Evolutionary conservation across 1,284 basidiomycete species (phyloP), one percentile per base, ranked within the genome.

Genomic region (Rhodotorula sp.): DNA sequence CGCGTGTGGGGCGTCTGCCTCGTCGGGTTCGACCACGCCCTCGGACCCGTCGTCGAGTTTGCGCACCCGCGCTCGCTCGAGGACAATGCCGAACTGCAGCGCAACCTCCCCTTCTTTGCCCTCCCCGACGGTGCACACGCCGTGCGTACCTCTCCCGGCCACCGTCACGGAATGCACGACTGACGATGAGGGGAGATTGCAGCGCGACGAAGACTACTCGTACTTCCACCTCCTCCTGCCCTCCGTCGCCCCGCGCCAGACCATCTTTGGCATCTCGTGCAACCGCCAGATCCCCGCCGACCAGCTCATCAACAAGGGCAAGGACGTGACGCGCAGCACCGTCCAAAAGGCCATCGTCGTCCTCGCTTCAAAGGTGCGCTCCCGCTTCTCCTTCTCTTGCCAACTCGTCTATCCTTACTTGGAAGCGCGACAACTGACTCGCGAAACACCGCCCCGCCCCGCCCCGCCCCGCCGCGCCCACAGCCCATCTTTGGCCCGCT

Each of bases 271-370:
- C 46, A 97, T 97, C 79, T 96, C 93, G 88, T 97, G 96, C 82
- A 98, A 99, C 79, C 92, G 96, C 54, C 96, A 99, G 84, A 93
- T 99, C 58, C 86, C 91, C 12, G 85, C 94, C 3, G 86, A 90
- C 1, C 86, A 89, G 27, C 85, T 99, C n/a, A 84, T 93, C 9
- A 88, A 90, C 66, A 91, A 91, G 78, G 88, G 89, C 42, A 85
- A 88, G 21, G 93, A 97, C 78, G 93, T 99, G 14, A 98, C 96
- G 10, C 88, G 96, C 25, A 93, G 91, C 44, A 98, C 91, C 21
- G 96, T 99, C 0, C 96, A 99, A 81, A 99, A 99, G 81, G 96
- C 97, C 0, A 91, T 99, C 7, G 92, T 99, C 0, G 91, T 99
- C 3, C 85, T 99, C 49, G 94, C 93, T 16, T 70, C 67, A 49